These are phyloP conservation scores for Trichosanthes truncata DNA, from an alignment of 306 rosid species.

Conservation along the genomic window DNA sequence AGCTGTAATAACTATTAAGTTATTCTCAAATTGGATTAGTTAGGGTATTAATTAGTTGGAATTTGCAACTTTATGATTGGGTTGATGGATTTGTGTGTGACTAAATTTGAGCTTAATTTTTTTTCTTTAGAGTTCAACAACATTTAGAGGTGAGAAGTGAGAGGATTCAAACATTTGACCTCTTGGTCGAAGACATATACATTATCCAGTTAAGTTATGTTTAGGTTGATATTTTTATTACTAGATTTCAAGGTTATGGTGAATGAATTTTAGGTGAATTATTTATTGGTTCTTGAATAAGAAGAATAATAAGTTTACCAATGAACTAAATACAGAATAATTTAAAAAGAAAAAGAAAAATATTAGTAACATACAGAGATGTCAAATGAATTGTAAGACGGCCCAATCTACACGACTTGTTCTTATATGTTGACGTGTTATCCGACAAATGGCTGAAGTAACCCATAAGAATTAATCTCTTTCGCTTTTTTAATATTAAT, in stretches of 20 bases:
- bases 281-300: not conserved
- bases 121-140: no score
- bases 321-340: not conserved
- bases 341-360: not conserved
- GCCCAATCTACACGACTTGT: not conserved
- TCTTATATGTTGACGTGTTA: conserved; percentile 1
- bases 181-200: not conserved
- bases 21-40: no score
- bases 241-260: not conserved
- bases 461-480: not conserved
- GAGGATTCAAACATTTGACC: no score
- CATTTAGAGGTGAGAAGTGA: not conserved
- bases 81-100: no score
- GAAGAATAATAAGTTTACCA: not conserved
- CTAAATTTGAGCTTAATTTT: not conserved
- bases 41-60: no score
- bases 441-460: not conserved
- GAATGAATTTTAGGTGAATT: not conserved
- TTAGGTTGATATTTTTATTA: no score
- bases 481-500: not conserved
- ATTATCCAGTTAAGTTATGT: no score
- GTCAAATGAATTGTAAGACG: not conserved
- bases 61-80: no score
- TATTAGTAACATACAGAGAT: not conserved
- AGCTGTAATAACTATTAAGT: no score